Conservation (phyloP, 2,329 filamentous ascomycete species). For the Anisogramma anomala region DNA sequence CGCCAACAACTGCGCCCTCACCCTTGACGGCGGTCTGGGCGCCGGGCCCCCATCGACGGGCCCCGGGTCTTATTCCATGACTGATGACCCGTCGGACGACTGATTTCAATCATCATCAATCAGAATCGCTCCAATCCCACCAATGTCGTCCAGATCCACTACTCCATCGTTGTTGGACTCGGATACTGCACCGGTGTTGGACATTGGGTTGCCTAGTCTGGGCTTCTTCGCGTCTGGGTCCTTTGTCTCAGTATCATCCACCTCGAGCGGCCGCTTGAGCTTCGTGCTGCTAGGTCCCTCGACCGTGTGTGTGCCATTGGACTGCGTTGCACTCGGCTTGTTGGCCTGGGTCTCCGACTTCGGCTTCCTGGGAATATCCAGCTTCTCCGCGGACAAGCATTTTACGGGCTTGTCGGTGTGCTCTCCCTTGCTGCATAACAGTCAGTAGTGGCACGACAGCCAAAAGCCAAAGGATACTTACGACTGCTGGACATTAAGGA, state of each 20-base stretch:
- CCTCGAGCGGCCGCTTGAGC: constrained; percentile 36
- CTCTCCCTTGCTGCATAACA: constrained; percentile 26
- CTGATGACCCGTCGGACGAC: too few relatives aligned
- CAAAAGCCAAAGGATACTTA: constrained; percentile 26
- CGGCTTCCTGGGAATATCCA: constrained; percentile 42
- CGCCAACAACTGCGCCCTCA: constrained; percentile 77
- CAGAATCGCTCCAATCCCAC: constrained; percentile 49
- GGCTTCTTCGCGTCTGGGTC: constrained; percentile 37
- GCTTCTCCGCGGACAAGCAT: constrained; percentile 30
- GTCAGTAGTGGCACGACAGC: constrained; percentile 20
- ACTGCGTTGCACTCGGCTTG: constrained; percentile 28
- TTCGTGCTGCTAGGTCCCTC: constrained; percentile 28
- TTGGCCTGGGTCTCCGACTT: constrained; percentile 30
- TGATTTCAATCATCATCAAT: constrained; percentile 49
- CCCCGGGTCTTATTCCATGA: too few relatives aligned
- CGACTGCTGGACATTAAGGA: constrained; percentile 57
- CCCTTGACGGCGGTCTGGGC: constrained; percentile 75
- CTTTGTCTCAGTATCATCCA: constrained; percentile 30
- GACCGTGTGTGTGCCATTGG: constrained; percentile 30
- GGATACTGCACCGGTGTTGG: constrained; percentile 20
- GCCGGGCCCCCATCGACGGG: constrained; percentile 41
- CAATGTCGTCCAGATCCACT: constrained; percentile 38
- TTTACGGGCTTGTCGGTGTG: constrained; percentile 44
- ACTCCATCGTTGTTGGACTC: constrained; percentile 30
- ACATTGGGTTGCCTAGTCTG: too few relatives aligned